Conservation (phyloP, 768 basidiomycete genomes). For the Termitomyces sp. region DNA sequence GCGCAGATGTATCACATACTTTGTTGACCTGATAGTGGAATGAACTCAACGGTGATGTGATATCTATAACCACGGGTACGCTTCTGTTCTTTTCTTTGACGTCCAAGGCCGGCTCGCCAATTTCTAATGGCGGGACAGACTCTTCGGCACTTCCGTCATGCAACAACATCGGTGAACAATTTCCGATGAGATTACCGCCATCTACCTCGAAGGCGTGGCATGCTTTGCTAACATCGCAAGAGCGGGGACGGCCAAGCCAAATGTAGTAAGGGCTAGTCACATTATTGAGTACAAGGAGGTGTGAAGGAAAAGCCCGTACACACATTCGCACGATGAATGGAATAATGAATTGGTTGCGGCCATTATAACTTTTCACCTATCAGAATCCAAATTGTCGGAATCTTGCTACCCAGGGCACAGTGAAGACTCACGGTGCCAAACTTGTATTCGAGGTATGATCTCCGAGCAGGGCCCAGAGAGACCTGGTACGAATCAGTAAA, state of each 20-base stretch:
- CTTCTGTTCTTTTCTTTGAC: conserved; percentile 18
- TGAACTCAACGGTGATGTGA: conserved; percentile 52
- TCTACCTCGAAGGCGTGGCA: conserved; percentile 62
- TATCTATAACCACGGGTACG: conserved; percentile 33
- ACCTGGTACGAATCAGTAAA: conserved; percentile 22
- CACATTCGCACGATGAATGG: conserved; percentile 65
- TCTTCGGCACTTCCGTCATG: conserved; percentile 32
- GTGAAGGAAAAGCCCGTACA: background rate
- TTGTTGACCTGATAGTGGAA: conserved; percentile 60
- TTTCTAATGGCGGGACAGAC: conserved; percentile 36
- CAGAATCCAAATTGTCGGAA: background rate
- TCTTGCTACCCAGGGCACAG: background rate
- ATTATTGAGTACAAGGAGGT: background rate
- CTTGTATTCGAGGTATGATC: conserved; percentile 74
- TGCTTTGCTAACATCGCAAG: conserved; percentile 52
- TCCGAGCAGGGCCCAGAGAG: conserved; percentile 50
- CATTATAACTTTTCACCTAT: conserved; percentile 66
- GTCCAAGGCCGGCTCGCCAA: conserved; percentile 34
- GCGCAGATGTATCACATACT: conserved; percentile 22
- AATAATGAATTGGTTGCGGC: conserved; percentile 65
- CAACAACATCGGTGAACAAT: conserved; percentile 37
- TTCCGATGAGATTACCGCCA: conserved; percentile 56
- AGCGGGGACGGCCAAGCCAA: conserved; percentile 68
- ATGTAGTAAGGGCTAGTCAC: conserved; percentile 61
- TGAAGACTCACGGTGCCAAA: conserved; percentile 58